A percentile compares a stretch with the other conserved stretches of the same genome.
These are phyloP conservation scores for Scolecobasidium constrictum DNA, from an alignment of 2,329 filamentous ascomycete genomes.

Conservation along the genomic window DNA sequence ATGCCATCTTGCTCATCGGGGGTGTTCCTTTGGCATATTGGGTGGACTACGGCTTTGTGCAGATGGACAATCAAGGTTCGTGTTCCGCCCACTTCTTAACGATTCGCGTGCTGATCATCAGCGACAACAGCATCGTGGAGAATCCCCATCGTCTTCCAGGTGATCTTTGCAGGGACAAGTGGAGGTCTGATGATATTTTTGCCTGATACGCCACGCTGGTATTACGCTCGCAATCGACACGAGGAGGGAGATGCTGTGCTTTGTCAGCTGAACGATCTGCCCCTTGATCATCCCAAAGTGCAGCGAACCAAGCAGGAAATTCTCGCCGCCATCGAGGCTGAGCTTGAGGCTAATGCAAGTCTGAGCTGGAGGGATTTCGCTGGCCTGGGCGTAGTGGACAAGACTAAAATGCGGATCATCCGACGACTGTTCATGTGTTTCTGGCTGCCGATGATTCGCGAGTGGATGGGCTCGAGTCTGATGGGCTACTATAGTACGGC, in stretches of 20 bases:
- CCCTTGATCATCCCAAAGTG: conserved; percentile 11
- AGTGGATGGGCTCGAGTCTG: conserved; percentile 14
- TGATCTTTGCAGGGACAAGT: conserved; percentile 13
- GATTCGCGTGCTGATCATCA: too few species aligned
- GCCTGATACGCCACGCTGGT: conserved; percentile 17
- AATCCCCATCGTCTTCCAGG: conserved; percentile 9
- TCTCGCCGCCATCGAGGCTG: conserved; percentile 13
- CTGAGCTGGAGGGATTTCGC: conserved; percentile 15
- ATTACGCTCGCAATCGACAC: conserved; percentile 13
- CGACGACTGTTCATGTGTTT: conserved; percentile 14
- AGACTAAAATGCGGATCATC: conserved; percentile 14
- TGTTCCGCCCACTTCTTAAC: conserved; percentile 21
- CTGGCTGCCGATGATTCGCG: conserved; percentile 14
- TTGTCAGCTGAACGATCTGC: conserved; percentile 12
- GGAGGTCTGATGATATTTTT: conserved; percentile 16
- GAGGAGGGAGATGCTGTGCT: conserved; percentile 14
- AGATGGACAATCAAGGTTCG: conserved; percentile 15
- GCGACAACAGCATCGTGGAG: conserved; percentile 14
- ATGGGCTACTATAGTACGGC: conserved; percentile 14
- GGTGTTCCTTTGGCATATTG: conserved; percentile 19
- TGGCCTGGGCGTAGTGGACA: conserved; percentile 13
- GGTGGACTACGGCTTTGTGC: conserved; percentile 16
- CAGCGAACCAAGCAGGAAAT: conserved; percentile 10
- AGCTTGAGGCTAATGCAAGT: conserved; percentile 14
- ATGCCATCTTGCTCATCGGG: conserved; percentile 1